phyloP scores from a whole-genome alignment of 495 filamentous ascomycete species.

The Penicillium goetzii region DNA sequence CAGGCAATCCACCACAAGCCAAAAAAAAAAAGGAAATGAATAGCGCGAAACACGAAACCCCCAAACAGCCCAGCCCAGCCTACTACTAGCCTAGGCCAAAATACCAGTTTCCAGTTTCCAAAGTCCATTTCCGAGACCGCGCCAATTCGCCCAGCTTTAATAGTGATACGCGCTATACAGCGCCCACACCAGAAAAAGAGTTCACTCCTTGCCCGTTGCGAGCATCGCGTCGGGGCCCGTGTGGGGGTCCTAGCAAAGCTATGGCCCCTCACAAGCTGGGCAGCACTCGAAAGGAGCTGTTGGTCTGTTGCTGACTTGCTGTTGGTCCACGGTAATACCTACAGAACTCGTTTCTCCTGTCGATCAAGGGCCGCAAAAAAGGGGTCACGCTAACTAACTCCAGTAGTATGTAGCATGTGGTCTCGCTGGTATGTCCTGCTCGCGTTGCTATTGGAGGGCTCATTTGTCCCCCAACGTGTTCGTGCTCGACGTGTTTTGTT shows the following conservation, averaged over 20 bases:
- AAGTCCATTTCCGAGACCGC: not conserved
- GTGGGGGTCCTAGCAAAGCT: constrained; percentile 11
- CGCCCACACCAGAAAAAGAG: constrained; percentile 10
- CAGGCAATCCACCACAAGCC: not conserved
- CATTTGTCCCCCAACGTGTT: not conserved
- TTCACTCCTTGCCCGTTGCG: constrained; percentile 14
- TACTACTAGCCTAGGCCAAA: not conserved
- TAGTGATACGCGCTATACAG: constrained; percentile 18
- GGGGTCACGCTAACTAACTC: not conserved
- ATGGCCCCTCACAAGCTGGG: not conserved
- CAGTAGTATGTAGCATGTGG: constrained; percentile 12
- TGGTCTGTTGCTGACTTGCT: not conserved
- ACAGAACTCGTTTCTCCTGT: too few relatives aligned
- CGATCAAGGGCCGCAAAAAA: constrained; percentile 23
- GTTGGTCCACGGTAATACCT: too few relatives aligned
- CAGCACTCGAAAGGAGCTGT: not conserved
- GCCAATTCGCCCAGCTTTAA: constrained; percentile 3
- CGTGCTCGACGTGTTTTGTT: not conserved
- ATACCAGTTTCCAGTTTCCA: constrained; percentile 11
- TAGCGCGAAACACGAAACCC: constrained; percentile 11
- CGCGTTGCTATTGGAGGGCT: not conserved
- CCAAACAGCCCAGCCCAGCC: not conserved
- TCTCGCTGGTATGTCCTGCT: constrained; percentile 6
- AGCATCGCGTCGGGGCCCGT: constrained; percentile 8
- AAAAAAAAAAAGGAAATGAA: constrained; percentile 1